Conservation (phyloP, 2,329 filamentous ascomycete species). For the Colletotrichum sp. region DNA sequence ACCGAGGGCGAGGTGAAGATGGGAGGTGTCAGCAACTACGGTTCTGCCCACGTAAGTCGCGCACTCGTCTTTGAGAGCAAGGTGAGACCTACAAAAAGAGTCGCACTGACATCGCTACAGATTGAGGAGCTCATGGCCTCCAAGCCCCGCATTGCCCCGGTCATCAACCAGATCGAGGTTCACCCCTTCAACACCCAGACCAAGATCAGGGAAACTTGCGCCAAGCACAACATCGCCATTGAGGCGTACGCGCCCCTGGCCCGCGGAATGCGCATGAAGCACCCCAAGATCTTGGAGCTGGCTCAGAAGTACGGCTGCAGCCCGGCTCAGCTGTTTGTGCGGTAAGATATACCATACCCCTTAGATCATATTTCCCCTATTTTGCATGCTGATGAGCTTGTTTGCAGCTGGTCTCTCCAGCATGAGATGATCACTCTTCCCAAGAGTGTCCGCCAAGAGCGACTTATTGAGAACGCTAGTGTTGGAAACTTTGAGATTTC, state of each 20-base stretch:
- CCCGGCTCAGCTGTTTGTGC: slow-evolving; percentile 75
- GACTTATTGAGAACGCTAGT: slow-evolving; percentile 69
- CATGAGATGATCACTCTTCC: slow-evolving; percentile 75
- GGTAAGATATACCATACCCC: slow-evolving; percentile 30
- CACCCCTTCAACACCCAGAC: slow-evolving; percentile 82
- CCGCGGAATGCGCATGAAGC: slow-evolving; percentile 71
- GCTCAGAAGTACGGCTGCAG: slow-evolving; percentile 73
- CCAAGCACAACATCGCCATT: slow-evolving; percentile 69
- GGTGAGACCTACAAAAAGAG: too few relatives aligned
- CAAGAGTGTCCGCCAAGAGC: slow-evolving; percentile 69
- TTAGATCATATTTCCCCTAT: neutral
- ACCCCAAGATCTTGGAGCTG: slow-evolving; percentile 66
- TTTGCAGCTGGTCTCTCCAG: slow-evolving; percentile 75
- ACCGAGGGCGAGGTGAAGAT: slow-evolving; percentile 72
- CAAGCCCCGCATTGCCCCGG: slow-evolving; percentile 66
- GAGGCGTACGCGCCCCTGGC: slow-evolving; percentile 84
- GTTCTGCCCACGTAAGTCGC: slow-evolving; percentile 69
- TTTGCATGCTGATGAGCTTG: neutral
- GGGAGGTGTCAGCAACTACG: slow-evolving; percentile 81
- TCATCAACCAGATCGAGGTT: slow-evolving; percentile 82
- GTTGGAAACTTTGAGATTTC: slow-evolving; percentile 67
- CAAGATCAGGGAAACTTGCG: slow-evolving; percentile 70
- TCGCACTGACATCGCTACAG: slow-evolving; percentile 34
- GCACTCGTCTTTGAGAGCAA: too few relatives aligned
- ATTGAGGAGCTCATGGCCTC: slow-evolving; percentile 72